A percentile compares a stretch with the other conserved stretches of the same genome.
These are phyloP conservation scores for Lipomyces starkeyi DNA, from an alignment of 805 yeast species.

Conservation along the genomic window DNA sequence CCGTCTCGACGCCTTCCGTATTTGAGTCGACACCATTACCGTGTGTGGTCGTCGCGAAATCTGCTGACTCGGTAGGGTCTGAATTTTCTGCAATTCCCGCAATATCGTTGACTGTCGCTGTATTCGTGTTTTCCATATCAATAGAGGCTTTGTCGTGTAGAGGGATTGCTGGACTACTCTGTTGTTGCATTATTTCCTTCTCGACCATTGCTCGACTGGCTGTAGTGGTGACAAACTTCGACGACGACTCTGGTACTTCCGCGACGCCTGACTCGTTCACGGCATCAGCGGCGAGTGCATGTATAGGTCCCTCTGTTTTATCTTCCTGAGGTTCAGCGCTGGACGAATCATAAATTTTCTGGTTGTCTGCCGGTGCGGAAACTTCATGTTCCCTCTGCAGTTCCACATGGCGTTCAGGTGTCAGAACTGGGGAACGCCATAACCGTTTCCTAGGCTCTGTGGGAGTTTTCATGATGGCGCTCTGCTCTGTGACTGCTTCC, in stretches of 20 bases:
- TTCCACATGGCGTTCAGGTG: neutral
- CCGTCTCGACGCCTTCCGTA: neutral
- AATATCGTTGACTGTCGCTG: neutral
- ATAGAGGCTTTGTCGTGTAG: neutral
- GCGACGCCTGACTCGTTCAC: neutral
- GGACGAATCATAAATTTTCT: neutral
- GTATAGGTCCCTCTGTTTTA: neutral
- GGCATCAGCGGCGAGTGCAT: neutral
- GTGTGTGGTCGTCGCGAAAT: neutral
- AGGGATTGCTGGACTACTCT: neutral
- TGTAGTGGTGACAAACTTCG: neutral
- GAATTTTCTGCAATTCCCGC: neutral
- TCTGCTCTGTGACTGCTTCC: neutral
- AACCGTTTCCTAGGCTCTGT: neutral
- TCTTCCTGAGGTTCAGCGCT: neutral
- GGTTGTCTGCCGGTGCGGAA: neutral
- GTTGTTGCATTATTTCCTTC: neutral
- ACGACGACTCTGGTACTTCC: neutral
- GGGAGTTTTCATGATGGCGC: neutral
- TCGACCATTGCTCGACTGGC: neutral
- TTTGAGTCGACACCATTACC: neutral
- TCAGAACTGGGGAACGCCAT: neutral
- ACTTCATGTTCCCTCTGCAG: neutral
- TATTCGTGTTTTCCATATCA: neutral
- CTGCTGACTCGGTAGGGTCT: neutral